These are phyloP conservation scores for Flaveria brownii DNA, from an alignment of 129 eudicot genomes.

Conservation along the genomic window DNA sequence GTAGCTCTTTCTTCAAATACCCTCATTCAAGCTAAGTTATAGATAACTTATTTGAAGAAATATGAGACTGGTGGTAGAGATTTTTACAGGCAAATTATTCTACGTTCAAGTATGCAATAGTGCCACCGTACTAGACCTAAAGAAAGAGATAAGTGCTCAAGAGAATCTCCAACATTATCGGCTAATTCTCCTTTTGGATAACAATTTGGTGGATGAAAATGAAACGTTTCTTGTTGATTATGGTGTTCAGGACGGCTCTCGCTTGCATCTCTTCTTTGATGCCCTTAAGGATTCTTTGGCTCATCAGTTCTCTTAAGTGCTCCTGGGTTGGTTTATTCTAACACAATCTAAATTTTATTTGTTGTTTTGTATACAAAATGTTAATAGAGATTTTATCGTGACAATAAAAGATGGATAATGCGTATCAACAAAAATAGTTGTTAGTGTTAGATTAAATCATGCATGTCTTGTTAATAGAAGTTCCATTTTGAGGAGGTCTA, in stretches of 20 bases:
- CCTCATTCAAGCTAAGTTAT: background rate
- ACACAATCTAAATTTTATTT: background rate
- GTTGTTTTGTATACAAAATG: background rate
- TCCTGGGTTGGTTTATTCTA: conserved; percentile 9
- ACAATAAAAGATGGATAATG: background rate
- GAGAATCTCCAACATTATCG: conserved; percentile 48
- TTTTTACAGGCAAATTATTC: conserved; percentile 52
- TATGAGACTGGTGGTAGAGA: conserved; percentile 52
- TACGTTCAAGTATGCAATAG: conserved; percentile 40
- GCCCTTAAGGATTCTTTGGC: conserved; percentile 23
- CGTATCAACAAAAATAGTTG: background rate
- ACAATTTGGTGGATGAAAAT: conserved; percentile 31
- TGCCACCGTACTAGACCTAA: conserved; percentile 53
- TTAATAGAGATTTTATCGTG: background rate
- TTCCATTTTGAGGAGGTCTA: too few species aligned
- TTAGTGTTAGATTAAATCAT: too few species aligned
- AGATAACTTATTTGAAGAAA: background rate
- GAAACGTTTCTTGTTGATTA: conserved; percentile 42
- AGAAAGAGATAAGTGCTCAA: conserved; percentile 49
- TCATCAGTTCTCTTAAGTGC: background rate
- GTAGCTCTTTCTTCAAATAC: background rate
- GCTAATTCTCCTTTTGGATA: conserved; percentile 38
- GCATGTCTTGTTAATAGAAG: too few species aligned
- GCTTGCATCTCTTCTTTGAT: conserved; percentile 47
- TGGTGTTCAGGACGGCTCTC: conserved; percentile 58